Percentiles rank a stretch among this genome's conserved stretches.
phyloP scores from a whole-genome alignment of 1,284 basidiomycete genomes.

The Cutaneotrichosporon sp. region DNA sequence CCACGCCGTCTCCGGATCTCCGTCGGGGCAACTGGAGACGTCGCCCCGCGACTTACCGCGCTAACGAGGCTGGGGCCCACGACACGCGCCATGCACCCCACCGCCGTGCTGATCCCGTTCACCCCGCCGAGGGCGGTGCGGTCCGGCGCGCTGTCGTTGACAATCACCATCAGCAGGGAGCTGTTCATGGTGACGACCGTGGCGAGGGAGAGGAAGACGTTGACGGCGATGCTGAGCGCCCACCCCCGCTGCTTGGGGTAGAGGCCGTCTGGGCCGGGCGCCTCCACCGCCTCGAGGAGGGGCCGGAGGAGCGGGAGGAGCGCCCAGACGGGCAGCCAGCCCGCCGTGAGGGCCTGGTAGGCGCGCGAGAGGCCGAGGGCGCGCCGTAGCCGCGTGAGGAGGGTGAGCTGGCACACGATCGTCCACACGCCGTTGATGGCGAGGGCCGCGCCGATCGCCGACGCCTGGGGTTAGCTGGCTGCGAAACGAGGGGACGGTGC shows the following conservation, averaged over 20 bases:
- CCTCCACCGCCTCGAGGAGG: conserved; percentile 37
- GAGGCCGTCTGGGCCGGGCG: conserved; percentile 18
- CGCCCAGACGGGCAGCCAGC: conserved; percentile 45
- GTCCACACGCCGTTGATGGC: conserved; percentile 50
- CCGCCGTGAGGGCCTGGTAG: conserved; percentile 41
- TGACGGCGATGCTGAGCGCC: conserved; percentile 38
- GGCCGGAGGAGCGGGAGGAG: conserved; percentile 40
- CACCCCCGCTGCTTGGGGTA: conserved; percentile 35
- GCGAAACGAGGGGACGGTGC: too few species aligned
- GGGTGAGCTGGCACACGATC: conserved; percentile 44
- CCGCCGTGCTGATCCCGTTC: conserved; percentile 47
- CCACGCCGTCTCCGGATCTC: too few species aligned
- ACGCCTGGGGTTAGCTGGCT: conserved; percentile 23
- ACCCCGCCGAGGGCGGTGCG: conserved; percentile 46
- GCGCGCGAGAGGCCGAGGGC: conserved; percentile 38
- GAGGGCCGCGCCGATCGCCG: conserved; percentile 47
- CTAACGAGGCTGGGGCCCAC: conserved; percentile 47
- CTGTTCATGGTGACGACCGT: conserved; percentile 39
- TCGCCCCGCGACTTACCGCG: conserved; percentile 26
- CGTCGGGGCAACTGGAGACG: too few species aligned
- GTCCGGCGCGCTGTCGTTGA: conserved; percentile 46
- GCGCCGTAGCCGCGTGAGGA: conserved; percentile 44
- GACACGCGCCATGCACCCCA: conserved; percentile 47
- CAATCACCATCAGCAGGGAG: conserved; percentile 45
- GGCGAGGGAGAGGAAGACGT: conserved; percentile 38